These are phyloP conservation scores for Ilyonectria mors-panacis DNA, from an alignment of 2,329 filamentous ascomycete species.

Conservation along the genomic window DNA sequence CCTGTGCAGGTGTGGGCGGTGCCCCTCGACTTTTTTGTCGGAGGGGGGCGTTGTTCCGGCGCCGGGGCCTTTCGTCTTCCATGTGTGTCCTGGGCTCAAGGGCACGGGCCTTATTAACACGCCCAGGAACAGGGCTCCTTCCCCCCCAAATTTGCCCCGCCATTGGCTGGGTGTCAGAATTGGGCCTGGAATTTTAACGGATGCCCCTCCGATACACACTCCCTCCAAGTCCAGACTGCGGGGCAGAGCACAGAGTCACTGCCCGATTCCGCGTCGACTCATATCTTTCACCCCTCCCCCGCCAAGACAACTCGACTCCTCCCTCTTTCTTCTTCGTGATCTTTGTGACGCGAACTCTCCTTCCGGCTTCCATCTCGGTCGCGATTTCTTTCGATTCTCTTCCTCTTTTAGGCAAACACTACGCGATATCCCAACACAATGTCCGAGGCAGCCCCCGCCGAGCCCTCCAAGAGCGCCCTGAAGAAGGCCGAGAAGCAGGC, in stretches of 20 bases:
- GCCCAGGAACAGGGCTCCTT: slow-evolving; percentile 20
- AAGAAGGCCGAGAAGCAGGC: slow-evolving; percentile 78
- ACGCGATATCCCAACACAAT: slow-evolving; percentile 47
- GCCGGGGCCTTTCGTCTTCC: slow-evolving; percentile 30
- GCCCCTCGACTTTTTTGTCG: slow-evolving; percentile 49
- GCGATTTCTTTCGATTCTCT: slow-evolving; percentile 13
- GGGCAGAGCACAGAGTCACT: slow-evolving; percentile 45
- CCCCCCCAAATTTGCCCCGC: slow-evolving; percentile 25
- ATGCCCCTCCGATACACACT: slow-evolving; percentile 46
- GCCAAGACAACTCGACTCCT: slow-evolving; percentile 34
- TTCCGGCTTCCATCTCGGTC: slow-evolving; percentile 23
- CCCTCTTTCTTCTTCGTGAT: slow-evolving; percentile 32
- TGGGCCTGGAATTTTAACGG: slow-evolving; percentile 47
- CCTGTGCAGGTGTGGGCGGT: slow-evolving; percentile 31
- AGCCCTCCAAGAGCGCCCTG: slow-evolving; percentile 72
- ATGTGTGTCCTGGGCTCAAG: not conserved
- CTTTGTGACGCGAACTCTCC: slow-evolving; percentile 30
- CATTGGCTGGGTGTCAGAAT: slow-evolving; percentile 44
- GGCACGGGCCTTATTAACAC: slow-evolving; percentile 35
- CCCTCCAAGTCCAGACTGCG: slow-evolving; percentile 41
- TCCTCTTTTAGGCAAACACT: slow-evolving; percentile 14
- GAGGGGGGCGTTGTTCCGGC: slow-evolving; percentile 47
- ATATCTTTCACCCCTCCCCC: slow-evolving; percentile 34
- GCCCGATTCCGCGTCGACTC: slow-evolving; percentile 47
- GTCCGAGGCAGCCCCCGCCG: slow-evolving; percentile 50